Evolutionary conservation across 176 grass and related monocot genomes (phyloP), one percentile per base, ranked within the genome.

Genomic region (Musa schizocarpa): DNA sequence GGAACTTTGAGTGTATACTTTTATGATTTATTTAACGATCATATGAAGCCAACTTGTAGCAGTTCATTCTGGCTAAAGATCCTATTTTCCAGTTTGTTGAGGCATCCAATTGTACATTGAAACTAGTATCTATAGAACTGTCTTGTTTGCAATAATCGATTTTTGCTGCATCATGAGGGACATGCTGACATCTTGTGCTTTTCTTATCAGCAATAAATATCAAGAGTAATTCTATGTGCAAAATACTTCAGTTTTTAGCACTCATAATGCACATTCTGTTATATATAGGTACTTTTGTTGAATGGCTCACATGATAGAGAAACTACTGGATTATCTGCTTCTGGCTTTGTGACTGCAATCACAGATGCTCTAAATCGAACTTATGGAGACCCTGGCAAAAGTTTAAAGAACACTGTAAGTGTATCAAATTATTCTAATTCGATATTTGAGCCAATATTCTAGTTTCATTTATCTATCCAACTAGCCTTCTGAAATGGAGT

Each of bases 251-350:
- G 2, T 13, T 85, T 53, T 63, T 81, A 20, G 55, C 53, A 17
- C 80, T 77, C 2, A 68, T 70, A n/a, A 6, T 51, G 29, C 50
- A 74, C 13, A 53, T 52, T 77, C 43, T 64, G 27, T 20, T 81
- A 29, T 83, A 80, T 76, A 10, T 65, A 96, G 93, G 90, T 96
- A 58, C 87, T 96, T 90, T 62, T 96, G 70, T 79, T 96, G 69
- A 96, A 96, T 82, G 90, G 93, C 58, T 90, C 85, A 58, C 93
- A 92, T 83, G 93, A 96, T 82, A 92, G 93, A 89, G 93, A 96
- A 84, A 90, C 89, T 72, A 75, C 63, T 76, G 89, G 93, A 2
- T 72, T 92, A 69, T 81, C 74, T 75, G 83, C 93, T 78, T 96
- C 89, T 76, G 87, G 81, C 34, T 96, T 92, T 85, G 93, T 92